Conservation (phyloP, 2,329 filamentous ascomycete species). For the Davidsoniella neocaledoniae region DNA sequence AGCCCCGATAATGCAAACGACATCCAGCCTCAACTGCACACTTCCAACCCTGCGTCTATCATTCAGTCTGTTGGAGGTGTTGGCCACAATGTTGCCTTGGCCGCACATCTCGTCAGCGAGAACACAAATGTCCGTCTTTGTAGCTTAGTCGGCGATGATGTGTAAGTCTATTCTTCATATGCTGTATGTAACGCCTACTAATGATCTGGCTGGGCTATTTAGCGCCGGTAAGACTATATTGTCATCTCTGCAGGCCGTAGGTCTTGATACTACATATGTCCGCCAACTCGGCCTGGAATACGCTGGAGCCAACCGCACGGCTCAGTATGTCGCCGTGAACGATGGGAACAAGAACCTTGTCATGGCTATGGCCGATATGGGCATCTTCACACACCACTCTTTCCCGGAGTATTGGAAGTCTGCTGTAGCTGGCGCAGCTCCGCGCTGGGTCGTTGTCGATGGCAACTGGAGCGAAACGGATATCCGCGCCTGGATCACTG, state of each 20-base stretch:
- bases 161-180: conserved; percentile 26
- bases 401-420: conserved; percentile 43
- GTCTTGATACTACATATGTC: conserved; percentile 49
- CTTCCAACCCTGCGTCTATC: conserved; percentile 74
- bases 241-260: conserved; percentile 43
- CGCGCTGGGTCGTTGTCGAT: conserved; percentile 70
- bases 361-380: conserved; percentile 94
- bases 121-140: conserved; percentile 50
- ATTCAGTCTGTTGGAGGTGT: conserved; percentile 78
- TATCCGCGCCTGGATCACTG: conserved; percentile 50
- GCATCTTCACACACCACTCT: conserved; percentile 48
- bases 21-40: conserved; percentile 41
- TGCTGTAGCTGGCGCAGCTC: conserved; percentile 36
- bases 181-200: neutral
- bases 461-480: conserved; percentile 62
- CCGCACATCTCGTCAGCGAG: conserved; percentile 52
- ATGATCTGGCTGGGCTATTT: conserved; percentile 5
- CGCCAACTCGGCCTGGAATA: conserved; percentile 33
- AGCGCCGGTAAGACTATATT: conserved; percentile 60
- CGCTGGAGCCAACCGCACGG: conserved; percentile 46
- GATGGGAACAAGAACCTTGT: conserved; percentile 66
- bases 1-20: conserved; percentile 17
- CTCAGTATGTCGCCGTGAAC: conserved; percentile 85
- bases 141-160: conserved; percentile 66
- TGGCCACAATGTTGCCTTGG: conserved; percentile 78